Percentiles rank a stretch among this genome's conserved stretches.
Evolutionary conservation across 2,329 filamentous ascomycete genomes (phyloP).

Genomic region (Venturia pyrina): DNA sequence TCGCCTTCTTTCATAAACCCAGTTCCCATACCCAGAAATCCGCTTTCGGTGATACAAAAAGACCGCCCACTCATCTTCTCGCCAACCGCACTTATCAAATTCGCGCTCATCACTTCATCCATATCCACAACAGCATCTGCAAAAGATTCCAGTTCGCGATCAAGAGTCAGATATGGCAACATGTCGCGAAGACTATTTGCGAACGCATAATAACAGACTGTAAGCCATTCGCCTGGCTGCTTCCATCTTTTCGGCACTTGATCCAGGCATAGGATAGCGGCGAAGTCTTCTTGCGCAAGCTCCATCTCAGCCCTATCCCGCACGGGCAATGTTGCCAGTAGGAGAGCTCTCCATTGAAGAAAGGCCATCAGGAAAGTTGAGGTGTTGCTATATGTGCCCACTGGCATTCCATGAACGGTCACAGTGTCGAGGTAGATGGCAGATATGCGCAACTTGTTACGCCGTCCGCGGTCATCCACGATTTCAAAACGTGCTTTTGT

Average conservation of each 20-base stretch:
- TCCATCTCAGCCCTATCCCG: conserved; percentile 3
- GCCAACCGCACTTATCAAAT: conserved; percentile 17
- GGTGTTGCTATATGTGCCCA: conserved; percentile 20
- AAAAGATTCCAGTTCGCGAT: conserved; percentile 15
- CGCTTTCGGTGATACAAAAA: conserved; percentile 17
- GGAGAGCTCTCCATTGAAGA: conserved; percentile 24
- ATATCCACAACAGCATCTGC: conserved; percentile 6
- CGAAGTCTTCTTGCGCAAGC: conserved; percentile 21
- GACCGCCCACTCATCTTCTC: conserved; percentile 19
- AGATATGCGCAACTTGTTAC: conserved; percentile 22
- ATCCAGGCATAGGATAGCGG: conserved; percentile 22
- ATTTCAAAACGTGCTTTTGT: conserved; percentile 18
- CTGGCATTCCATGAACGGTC: conserved; percentile 19
- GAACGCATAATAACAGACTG: conserved; percentile 17
- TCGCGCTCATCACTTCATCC: conserved; percentile 12
- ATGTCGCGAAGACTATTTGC: conserved; percentile 15
- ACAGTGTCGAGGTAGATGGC: conserved; percentile 24
- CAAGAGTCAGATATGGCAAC: conserved; percentile 16
- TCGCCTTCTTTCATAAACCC: conserved; percentile 23
- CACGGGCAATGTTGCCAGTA: conserved; percentile 16
- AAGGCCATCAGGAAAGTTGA: conserved; percentile 29
- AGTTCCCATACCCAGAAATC: conserved; percentile 24
- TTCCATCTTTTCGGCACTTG: conserved; percentile 17
- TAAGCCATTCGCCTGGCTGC: conserved; percentile 16
- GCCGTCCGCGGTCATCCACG: conserved; percentile 16